These are phyloP conservation scores for Fistulinella prunicolor DNA, from an alignment of 768 basidiomycete genomes.

Conservation along the genomic window DNA sequence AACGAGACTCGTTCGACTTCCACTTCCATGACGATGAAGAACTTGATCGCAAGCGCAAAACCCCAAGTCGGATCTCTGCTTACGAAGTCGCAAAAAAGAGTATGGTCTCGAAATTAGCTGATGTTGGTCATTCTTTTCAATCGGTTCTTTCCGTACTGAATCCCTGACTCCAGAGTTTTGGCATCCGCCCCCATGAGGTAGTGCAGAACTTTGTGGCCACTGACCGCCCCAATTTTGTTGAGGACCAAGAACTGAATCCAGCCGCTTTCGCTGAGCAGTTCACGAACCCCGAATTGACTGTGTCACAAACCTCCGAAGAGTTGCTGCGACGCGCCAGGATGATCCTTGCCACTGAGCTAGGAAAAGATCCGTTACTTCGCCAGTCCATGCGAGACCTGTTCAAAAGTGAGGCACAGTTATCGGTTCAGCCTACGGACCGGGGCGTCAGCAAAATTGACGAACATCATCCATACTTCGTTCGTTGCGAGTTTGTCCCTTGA, in stretches of 20 bases:
- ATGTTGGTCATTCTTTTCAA: slow-evolving; percentile 46
- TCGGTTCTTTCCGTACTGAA: background rate
- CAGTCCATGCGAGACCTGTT: slow-evolving; percentile 74
- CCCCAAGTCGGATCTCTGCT: slow-evolving; percentile 78
- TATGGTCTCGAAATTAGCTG: slow-evolving; percentile 70
- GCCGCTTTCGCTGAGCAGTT: slow-evolving; percentile 84
- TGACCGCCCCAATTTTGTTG: slow-evolving; percentile 62
- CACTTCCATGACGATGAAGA: slow-evolving; percentile 70
- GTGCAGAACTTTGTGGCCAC: slow-evolving; percentile 77
- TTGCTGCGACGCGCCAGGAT: slow-evolving; percentile 71
- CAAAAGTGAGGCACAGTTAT: slow-evolving; percentile 69
- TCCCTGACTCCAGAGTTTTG: slow-evolving; percentile 63
- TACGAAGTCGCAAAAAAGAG: slow-evolving; percentile 85
- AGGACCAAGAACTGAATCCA: slow-evolving; percentile 81
- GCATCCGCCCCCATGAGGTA: slow-evolving; percentile 75
- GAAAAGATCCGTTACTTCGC: slow-evolving; percentile 87
- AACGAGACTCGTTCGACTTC: slow-evolving; percentile 58
- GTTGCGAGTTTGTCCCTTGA: slow-evolving; percentile 34
- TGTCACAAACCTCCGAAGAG: slow-evolving; percentile 60
- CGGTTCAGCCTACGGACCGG: slow-evolving; percentile 83
- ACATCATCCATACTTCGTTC: slow-evolving; percentile 66
- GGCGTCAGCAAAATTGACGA: slow-evolving; percentile 78
- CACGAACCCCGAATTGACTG: slow-evolving; percentile 61
- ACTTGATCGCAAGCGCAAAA: slow-evolving; percentile 63
- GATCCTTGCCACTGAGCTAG: slow-evolving; percentile 86